These are phyloP conservation scores for Lactifluus subvellereus DNA, from an alignment of 768 basidiomycete species.

Conservation along the genomic window DNA sequence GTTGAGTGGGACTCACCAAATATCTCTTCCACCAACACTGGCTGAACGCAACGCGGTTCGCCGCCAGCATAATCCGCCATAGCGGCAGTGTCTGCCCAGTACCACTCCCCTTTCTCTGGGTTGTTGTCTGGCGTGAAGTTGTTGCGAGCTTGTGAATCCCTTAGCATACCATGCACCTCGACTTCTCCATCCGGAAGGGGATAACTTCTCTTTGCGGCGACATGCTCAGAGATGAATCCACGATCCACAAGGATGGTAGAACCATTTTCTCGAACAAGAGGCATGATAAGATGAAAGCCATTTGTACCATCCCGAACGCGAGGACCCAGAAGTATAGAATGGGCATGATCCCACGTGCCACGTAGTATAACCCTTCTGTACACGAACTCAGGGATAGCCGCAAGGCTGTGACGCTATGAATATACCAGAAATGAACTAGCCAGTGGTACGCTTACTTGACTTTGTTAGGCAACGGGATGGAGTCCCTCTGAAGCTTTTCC, in stretches of 20 bases:
- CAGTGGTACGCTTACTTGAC: conserved; percentile 64
- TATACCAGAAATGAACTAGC: conserved; percentile 22
- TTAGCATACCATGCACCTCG: conserved; percentile 80
- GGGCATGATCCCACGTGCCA: conserved; percentile 75
- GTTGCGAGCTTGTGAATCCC: conserved; percentile 68
- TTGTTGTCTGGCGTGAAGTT: conserved; percentile 86
- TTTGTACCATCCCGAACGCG: conserved; percentile 83
- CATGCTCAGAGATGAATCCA: conserved; percentile 73
- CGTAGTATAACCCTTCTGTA: conserved; percentile 78
- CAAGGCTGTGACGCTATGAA: conserved; percentile 41
- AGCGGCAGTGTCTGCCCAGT: conserved; percentile 79
- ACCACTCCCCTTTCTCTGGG: conserved; percentile 77
- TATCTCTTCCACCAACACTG: conserved; percentile 86
- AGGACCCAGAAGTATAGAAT: conserved; percentile 77
- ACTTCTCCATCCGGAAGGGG: conserved; percentile 50
- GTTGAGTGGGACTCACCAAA: conserved; percentile 55
- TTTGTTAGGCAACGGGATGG: conserved; percentile 71
- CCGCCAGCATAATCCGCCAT: conserved; percentile 81
- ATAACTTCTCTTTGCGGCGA: conserved; percentile 35
- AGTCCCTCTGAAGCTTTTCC: conserved; percentile 75
- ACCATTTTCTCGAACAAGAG: conserved; percentile 71
- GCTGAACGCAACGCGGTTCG: conserved; percentile 64
- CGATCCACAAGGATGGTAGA: conserved; percentile 88
- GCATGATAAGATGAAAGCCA: conserved; percentile 86
- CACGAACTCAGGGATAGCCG: conserved; percentile 79